phyloP scores from a whole-genome alignment of 495 filamentous ascomycete species.

The Neurospora sp. region DNA sequence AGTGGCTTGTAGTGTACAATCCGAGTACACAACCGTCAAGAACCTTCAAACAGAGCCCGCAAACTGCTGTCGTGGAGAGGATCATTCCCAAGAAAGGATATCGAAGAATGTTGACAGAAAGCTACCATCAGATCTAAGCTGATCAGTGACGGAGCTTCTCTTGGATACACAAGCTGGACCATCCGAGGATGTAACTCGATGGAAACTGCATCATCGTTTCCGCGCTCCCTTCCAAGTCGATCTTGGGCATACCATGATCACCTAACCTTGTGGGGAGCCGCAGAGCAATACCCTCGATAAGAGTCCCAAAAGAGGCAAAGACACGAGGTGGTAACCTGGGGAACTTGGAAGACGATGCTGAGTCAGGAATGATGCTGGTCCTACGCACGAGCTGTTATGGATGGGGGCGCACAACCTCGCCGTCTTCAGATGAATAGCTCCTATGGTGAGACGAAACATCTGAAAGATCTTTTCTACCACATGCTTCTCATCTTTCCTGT shows the following conservation, averaged over 20 bases:
- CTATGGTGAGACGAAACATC: background rate
- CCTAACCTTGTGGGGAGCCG: background rate
- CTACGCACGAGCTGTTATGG: background rate
- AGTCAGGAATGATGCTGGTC: background rate
- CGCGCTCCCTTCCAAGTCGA: background rate
- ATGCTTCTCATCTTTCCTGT: background rate
- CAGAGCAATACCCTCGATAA: background rate
- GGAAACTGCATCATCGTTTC: background rate
- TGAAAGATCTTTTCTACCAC: background rate
- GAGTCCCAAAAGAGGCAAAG: background rate
- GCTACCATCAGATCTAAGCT: background rate
- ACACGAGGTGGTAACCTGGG: background rate
- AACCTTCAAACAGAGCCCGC: background rate
- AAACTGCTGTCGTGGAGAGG: background rate
- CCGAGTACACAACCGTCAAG: background rate
- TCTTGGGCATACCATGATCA: background rate
- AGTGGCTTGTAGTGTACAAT: background rate
- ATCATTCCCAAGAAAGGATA: background rate
- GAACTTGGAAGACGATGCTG: background rate
- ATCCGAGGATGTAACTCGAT: background rate
- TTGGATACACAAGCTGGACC: background rate
- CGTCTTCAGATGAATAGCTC: background rate
- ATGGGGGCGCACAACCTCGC: background rate
- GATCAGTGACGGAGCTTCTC: background rate
- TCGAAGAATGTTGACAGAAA: background rate